Evolutionary conservation across 768 basidiomycete genomes (phyloP), one percentile per base, ranked within the genome.

Genomic region (Naganishia vaughanmartiniae): DNA sequence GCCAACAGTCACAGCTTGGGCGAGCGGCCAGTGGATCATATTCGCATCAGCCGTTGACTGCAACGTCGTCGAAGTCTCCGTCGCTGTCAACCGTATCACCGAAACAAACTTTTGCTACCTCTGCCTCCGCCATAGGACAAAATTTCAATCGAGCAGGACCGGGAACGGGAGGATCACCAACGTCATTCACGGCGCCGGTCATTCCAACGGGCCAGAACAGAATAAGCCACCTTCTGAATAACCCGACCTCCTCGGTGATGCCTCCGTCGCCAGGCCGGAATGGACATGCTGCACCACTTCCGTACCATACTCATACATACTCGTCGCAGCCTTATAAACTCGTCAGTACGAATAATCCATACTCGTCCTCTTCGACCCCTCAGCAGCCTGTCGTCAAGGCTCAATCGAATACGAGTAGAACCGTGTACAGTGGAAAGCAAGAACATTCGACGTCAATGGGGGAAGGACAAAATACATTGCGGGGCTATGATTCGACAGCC

Each of bases 151-250:
- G 57, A 4, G 34, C 21, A n/a, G 17, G 24, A 15, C 7, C 60
- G 2, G 24, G n/a, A 15, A 45, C 36, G 11, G 60, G 39, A 42
- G 60, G 60, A 42, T 63, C 60, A 1, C 60, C 60, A 6, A 42
- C n/a, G 15, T 15, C 39, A 12, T 63, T 46, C 19, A 26, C 42
- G 10, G 24, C 60, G 21, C 60, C 60, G 12, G 60, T 45, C 11
- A 63, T 63, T n/a, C 46, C 60, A 17, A 63, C 60, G 10, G 60
- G 60, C 5, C 60, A 63, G 24, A 63, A 63, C 39, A 26, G 60
- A 30, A 63, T 63, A n/a, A 63, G 60, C 19, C 60, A 63, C 33
- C 60, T 63, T 10, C 60, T 63, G 12, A 63, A 63, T 19, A 63
- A 63, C 24, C 42, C 60, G 60, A 17, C 60, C 36, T 42, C 60